A percentile compares a stretch with the other conserved stretches of the same genome.
phyloP scores from a whole-genome alignment of 805 yeast species.

The Candida montana region DNA sequence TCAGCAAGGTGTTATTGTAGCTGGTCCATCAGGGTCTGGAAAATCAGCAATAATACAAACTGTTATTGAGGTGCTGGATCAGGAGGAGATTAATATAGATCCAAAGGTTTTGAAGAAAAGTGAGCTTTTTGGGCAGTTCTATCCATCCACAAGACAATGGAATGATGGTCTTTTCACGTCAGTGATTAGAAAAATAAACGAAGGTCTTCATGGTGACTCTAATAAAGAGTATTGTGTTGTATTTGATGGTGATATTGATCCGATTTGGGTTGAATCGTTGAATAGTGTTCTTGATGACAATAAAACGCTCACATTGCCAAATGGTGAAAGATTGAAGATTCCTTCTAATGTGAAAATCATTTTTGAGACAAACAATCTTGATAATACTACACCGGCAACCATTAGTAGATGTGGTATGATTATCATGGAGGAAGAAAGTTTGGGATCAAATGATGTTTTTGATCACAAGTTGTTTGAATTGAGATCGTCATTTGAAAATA shows the following conservation, averaged over 20 bases:
- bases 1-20: conserved; percentile 76
- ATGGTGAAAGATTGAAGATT: conserved; percentile 75
- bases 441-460: conserved; percentile 20
- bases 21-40: conserved; percentile 74
- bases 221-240: conserved; percentile 64
- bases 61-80: conserved; percentile 36
- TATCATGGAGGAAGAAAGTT: conserved; percentile 47
- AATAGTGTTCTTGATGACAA: conserved; percentile 92
- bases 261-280: conserved; percentile 86
- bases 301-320: conserved; percentile 72
- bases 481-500: background rate
- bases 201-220: conserved; percentile 55
- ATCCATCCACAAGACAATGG: conserved; percentile 84
- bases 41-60: conserved; percentile 53
- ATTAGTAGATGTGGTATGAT: conserved; percentile 89
- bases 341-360: conserved; percentile 60
- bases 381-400: conserved; percentile 82
- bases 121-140: conserved; percentile 63
- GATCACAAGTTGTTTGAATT: conserved; percentile 17
- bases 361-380: conserved; percentile 69
- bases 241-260: conserved; percentile 91
- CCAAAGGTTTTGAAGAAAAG: conserved; percentile 71
- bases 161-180: conserved; percentile 78
- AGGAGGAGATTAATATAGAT: conserved; percentile 49
- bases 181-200: conserved; percentile 51